These are phyloP conservation scores for Colletotrichum zoysiae DNA, from an alignment of 2,329 filamentous ascomycete genomes.

Conservation along the genomic window DNA sequence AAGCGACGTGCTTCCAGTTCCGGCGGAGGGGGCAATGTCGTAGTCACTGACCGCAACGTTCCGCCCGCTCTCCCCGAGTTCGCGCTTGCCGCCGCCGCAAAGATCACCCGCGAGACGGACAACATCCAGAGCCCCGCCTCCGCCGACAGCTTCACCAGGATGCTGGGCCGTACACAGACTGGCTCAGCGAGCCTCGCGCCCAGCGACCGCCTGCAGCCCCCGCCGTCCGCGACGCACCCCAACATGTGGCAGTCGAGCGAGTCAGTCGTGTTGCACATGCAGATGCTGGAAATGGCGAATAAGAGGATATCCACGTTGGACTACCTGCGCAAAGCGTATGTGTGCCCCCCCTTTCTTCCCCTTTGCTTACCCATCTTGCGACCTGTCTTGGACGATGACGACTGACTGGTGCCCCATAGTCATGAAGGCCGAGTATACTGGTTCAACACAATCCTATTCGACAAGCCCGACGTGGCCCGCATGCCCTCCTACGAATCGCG, in stretches of 20 bases:
- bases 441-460: constrained; percentile 97
- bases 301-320: constrained; percentile 96
- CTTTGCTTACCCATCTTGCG: background rate
- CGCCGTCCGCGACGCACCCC: constrained; percentile 45
- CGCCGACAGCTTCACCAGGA: constrained; percentile 56
- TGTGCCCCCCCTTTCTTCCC: background rate
- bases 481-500: constrained; percentile 88
- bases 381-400: constrained; percentile 3
- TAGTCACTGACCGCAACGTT: constrained; percentile 59
- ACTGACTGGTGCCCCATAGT: constrained; percentile 58
- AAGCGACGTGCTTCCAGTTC: constrained; percentile 58
- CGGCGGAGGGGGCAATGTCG: constrained; percentile 54
- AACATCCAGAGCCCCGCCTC: constrained; percentile 46
- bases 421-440: constrained; percentile 96
- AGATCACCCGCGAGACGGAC: constrained; percentile 52
- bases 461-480: constrained; percentile 80
- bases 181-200: constrained; percentile 49
- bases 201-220: constrained; percentile 47
- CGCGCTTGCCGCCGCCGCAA: constrained; percentile 63
- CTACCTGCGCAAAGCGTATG: constrained; percentile 92
- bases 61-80: constrained; percentile 68
- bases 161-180: constrained; percentile 58
- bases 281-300: constrained; percentile 85
- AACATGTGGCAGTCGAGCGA: constrained; percentile 57
- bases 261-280: constrained; percentile 64